These are phyloP conservation scores for Aspergillus bombycis DNA, from an alignment of 2,329 filamentous ascomycete genomes.

Conservation along the genomic window DNA sequence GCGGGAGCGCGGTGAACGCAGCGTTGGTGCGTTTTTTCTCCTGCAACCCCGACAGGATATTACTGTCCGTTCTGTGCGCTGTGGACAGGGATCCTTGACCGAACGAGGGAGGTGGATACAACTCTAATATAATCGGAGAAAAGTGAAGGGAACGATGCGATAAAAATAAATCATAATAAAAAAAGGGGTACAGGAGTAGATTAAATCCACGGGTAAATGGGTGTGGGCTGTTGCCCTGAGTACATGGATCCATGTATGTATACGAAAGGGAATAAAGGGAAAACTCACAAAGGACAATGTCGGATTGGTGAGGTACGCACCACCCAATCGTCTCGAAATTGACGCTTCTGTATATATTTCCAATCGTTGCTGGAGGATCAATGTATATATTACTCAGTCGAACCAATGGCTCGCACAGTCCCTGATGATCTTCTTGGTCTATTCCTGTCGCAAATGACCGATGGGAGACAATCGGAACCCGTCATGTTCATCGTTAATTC, in stretches of 20 bases:
- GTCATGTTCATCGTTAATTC: not conserved
- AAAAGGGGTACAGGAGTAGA: not conserved
- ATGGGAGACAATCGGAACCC: not conserved
- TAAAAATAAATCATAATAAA: not conserved
- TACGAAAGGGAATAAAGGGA: constrained; percentile 2
- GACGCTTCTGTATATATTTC: not conserved
- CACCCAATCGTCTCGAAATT: not conserved
- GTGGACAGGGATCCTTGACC: constrained; percentile 8
- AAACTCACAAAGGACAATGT: not conserved
- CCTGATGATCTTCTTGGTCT: not conserved
- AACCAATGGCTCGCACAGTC: not conserved
- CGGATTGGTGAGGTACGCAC: not conserved
- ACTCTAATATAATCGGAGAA: not conserved
- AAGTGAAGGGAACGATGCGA: not conserved
- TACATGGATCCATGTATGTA: constrained; percentile 2
- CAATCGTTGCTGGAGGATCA: not conserved
- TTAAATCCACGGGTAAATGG: not conserved
- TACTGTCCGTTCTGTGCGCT: not conserved
- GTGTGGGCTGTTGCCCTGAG: not conserved
- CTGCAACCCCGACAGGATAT: constrained; percentile 9
- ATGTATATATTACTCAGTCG: not conserved
- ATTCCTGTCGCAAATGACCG: not conserved
- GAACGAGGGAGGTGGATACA: not conserved
- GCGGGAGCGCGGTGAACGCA: constrained; percentile 13
- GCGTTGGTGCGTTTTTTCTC: constrained; percentile 17